Evolutionary conservation across 1,284 basidiomycete species (phyloP).

Genomic region (Leccinum pachyderme): DNA sequence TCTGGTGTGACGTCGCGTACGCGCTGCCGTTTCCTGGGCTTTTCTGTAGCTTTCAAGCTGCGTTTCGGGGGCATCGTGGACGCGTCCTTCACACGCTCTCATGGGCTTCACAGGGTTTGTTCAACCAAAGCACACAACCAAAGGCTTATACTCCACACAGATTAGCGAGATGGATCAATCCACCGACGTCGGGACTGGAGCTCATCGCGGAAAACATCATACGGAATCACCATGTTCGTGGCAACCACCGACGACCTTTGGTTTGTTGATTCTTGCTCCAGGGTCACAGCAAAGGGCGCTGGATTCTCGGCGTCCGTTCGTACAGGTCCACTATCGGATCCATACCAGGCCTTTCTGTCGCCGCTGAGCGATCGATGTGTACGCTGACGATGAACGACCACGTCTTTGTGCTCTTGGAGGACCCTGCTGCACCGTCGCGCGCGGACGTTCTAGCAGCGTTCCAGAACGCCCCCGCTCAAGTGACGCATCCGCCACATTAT

Average conservation of each 20-base stretch:
- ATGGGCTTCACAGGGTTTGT: constrained; percentile 69
- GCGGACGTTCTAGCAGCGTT: constrained; percentile 50
- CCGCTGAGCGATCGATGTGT: constrained; percentile 67
- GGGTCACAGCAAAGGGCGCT: constrained; percentile 59
- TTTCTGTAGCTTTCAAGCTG: constrained; percentile 30
- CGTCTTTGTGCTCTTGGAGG: constrained; percentile 73
- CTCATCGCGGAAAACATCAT: constrained; percentile 66
- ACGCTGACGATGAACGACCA: constrained; percentile 73
- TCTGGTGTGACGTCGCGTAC: constrained; percentile 16
- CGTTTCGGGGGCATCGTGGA: constrained; percentile 49
- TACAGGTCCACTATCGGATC: constrained; percentile 66
- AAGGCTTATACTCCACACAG: constrained; percentile 35
- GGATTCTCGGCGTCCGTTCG: constrained; percentile 66
- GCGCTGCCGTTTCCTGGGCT: constrained; percentile 14
- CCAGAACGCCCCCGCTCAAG: constrained; percentile 26
- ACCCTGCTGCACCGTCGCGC: constrained; percentile 64
- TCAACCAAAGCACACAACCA: background rate
- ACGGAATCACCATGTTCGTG: constrained; percentile 64
- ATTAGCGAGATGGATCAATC: constrained; percentile 76
- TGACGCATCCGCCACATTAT: constrained; percentile 59
- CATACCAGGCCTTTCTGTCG: constrained; percentile 47
- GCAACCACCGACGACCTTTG: constrained; percentile 7
- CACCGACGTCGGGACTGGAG: constrained; percentile 65
- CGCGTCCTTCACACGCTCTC: constrained; percentile 30
- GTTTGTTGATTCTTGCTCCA: constrained; percentile 31